Conservation (phyloP, 352 stramenopile species). For the Globisporangium orthogonon region DNA sequence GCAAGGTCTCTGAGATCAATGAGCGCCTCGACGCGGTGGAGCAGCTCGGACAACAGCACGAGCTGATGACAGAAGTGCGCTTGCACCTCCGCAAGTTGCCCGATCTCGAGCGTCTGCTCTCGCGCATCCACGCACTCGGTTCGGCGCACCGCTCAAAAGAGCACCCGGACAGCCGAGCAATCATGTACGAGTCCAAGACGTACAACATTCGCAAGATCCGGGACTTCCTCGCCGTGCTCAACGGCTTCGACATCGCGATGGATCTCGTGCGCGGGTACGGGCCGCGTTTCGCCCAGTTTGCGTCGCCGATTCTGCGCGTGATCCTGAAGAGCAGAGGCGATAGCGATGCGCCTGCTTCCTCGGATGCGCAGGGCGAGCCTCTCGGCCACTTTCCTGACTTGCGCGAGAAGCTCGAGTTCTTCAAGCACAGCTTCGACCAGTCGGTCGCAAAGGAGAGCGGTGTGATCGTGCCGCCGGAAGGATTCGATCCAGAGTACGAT, state of each 20-base stretch:
- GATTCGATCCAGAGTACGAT: conserved; percentile 95
- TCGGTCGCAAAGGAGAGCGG: conserved; percentile 85
- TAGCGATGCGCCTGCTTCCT: background rate
- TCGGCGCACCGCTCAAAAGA: conserved; percentile 70
- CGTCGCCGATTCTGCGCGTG: conserved; percentile 43
- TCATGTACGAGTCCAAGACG: conserved; percentile 96
- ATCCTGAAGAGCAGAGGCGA: conserved; percentile 34
- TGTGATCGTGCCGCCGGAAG: conserved; percentile 90
- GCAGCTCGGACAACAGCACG: conserved; percentile 81
- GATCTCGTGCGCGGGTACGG: conserved; percentile 82
- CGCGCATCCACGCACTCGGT: conserved; percentile 94
- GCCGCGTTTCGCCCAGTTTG: conserved; percentile 51
- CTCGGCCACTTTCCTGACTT: conserved; percentile 88
- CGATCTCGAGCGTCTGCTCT: conserved; percentile 96
- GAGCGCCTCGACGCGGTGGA: conserved; percentile 94
- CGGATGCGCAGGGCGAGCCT: background rate
- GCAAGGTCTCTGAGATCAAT: conserved; percentile 92
- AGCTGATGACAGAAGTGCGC: conserved; percentile 79
- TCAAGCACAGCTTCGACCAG: conserved; percentile 96
- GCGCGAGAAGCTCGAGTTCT: conserved; percentile 90
- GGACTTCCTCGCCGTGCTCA: conserved; percentile 87
- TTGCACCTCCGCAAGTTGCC: conserved; percentile 87
- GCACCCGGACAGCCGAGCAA: conserved; percentile 94
- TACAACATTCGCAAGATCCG: conserved; percentile 98
- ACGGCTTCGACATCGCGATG: conserved; percentile 83